These are phyloP conservation scores for Syzygium syzygioides DNA, from an alignment of 441 rosid species.

Conservation along the genomic window DNA sequence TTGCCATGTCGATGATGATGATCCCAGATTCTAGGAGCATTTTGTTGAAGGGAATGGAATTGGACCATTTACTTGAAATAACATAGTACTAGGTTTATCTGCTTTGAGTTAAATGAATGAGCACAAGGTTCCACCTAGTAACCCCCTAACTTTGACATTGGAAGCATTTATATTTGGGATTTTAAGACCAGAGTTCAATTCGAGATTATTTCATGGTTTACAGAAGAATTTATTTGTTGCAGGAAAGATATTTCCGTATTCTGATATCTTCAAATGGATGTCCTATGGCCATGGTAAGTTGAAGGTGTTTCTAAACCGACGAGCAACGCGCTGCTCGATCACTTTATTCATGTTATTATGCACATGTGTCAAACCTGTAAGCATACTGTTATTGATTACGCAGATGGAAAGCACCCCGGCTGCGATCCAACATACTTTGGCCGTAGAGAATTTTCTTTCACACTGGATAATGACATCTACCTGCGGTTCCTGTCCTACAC, in stretches of 20 bases:
- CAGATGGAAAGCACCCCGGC: constrained; percentile 96
- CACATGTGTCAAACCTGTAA: background rate
- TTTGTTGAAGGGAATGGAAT: background rate
- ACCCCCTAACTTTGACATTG: background rate
- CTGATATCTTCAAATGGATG: constrained; percentile 64
- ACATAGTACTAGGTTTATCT: background rate
- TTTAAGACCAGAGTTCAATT: background rate
- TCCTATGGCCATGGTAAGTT: constrained; percentile 60
- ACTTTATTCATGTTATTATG: background rate
- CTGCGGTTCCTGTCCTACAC: constrained; percentile 72
- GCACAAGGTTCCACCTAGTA: background rate
- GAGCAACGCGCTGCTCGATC: background rate
- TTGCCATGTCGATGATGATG: background rate
- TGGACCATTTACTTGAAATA: background rate
- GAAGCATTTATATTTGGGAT: background rate
- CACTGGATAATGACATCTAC: constrained; percentile 66
- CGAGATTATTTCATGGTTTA: background rate
- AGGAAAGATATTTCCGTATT: constrained; percentile 66
- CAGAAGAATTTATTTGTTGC: constrained; percentile 11
- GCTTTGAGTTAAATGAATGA: background rate
- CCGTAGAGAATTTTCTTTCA: constrained; percentile 85
- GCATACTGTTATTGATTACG: constrained; percentile 6
- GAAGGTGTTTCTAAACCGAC: background rate
- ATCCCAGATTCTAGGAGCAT: background rate
- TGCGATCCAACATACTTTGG: constrained; percentile 72